phyloP scores from a whole-genome alignment of 2,329 filamentous ascomycete genomes.

The Calonectria hawksworthii region DNA sequence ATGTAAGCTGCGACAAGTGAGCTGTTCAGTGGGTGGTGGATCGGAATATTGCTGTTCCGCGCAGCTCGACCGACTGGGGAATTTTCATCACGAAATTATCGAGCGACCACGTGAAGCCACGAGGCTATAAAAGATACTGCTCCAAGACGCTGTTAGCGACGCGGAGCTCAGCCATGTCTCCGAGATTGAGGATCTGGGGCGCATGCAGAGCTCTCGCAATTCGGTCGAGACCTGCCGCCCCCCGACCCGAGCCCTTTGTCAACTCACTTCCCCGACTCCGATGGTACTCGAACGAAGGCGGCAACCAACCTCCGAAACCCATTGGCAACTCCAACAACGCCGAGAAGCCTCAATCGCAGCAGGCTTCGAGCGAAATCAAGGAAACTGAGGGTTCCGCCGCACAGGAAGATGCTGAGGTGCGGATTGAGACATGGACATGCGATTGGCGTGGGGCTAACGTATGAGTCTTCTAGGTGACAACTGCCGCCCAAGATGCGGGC shows the following conservation, averaged over 20 bases:
- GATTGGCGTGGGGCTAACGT: conserved; percentile 33
- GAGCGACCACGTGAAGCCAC: conserved; percentile 40
- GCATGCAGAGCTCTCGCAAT: conserved; percentile 52
- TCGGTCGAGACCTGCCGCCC: conserved; percentile 45
- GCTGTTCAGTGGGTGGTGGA: background rate
- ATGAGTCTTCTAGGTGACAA: conserved; percentile 32
- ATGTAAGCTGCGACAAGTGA: conserved; percentile 34
- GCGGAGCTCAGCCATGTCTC: conserved; percentile 51
- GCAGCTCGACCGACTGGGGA: conserved; percentile 33
- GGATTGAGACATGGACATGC: conserved; percentile 33
- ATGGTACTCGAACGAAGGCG: conserved; percentile 52
- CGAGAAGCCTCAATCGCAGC: conserved; percentile 25
- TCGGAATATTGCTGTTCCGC: conserved; percentile 42
- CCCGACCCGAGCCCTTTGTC: conserved; percentile 41
- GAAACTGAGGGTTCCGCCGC: conserved; percentile 16
- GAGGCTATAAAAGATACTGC: conserved; percentile 39
- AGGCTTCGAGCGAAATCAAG: conserved; percentile 9
- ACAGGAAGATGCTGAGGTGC: conserved; percentile 38
- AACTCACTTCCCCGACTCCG: conserved; percentile 39
- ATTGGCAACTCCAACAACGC: conserved; percentile 34
- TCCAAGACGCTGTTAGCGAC: conserved; percentile 45
- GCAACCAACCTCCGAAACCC: conserved; percentile 41
- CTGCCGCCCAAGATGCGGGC: conserved; percentile 36
- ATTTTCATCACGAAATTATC: conserved; percentile 45
- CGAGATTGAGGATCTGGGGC: conserved; percentile 51